Base-by-base conservation (phyloP, 2,329 filamentous ascomycete species). In the Pyrenophora tritici-repentis region DNA sequence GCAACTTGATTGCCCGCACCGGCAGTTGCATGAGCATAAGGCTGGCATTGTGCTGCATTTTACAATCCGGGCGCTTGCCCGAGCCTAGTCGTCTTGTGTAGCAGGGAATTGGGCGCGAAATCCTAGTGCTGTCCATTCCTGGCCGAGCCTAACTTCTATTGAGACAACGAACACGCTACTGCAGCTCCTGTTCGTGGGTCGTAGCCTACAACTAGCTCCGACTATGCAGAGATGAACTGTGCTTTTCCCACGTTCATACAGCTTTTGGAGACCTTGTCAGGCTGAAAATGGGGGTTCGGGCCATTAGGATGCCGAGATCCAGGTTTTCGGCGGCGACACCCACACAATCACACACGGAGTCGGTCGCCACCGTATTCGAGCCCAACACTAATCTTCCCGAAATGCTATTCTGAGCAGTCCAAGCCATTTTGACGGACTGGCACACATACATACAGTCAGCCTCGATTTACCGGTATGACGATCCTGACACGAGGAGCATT, bases 21-120 rank as follows among this genome's bases (percentile, higher is more conserved):
- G 60, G 66, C 66, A 69, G 57, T 66, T 67, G 47, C 29, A 59
- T 44, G 34, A 36, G 41, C 45, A 35, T 56, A 52, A 64, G 53
- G 61, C 62, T 66, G 53, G 64, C 53, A 47, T 34, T 54, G 50
- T 45, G 42, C 43, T 53, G 22, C 42, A 68, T 59, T 67, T 34
- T 58, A 63, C 56, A 67, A 66, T 44, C 60, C 62, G 35, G 59
- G 59, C 20, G 58, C 58, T 42, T 67, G 17, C 61, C 58, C 43
- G 53, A 61, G 49, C 41, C 55, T 50, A 44, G 49, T 38, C 63
- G 35, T 49, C 44, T 14, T 20, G 58, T 22, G 55, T 46, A 39
- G 60, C 50, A 9, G 24, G 45, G 41, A 38, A 62, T 63, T 43
- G 48, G 63, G 45, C 51, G 43, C 31, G 35, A 31, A 6, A 56